Percentiles rank a stretch among this genome's conserved stretches.
These are phyloP conservation scores for Leccinum longicurvipes DNA, from an alignment of 768 basidiomycete species.

Conservation along the genomic window DNA sequence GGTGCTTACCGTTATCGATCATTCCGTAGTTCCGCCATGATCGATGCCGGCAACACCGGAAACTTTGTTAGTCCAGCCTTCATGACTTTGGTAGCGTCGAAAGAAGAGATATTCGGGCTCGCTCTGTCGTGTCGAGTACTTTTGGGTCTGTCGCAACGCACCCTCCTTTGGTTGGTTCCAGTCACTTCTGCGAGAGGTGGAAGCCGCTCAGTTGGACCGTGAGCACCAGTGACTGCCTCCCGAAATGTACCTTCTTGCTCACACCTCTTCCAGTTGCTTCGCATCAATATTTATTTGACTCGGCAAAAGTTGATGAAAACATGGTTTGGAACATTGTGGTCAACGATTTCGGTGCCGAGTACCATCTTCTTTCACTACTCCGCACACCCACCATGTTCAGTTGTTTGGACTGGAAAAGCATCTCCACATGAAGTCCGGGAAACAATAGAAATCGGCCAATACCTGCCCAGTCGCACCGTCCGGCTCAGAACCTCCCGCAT, in stretches of 20 bases:
- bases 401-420: slow-evolving; percentile 83
- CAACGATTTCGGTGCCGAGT: slow-evolving; percentile 80
- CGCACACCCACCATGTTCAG: slow-evolving; percentile 89
- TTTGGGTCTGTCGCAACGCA: slow-evolving; percentile 92
- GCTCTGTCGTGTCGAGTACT: slow-evolving; percentile 87
- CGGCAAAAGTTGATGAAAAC: slow-evolving; percentile 80
- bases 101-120: slow-evolving; percentile 71
- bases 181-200: slow-evolving; percentile 80
- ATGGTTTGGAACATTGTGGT: slow-evolving; percentile 92
- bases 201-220: slow-evolving; percentile 88
- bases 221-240: slow-evolving; percentile 34
- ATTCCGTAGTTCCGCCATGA: too few species aligned
- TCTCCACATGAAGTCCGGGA: slow-evolving; percentile 72
- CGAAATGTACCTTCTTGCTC: slow-evolving; percentile 6
- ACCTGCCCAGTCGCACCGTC: slow-evolving; percentile 73
- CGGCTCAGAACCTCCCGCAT: slow-evolving; percentile 61
- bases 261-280: slow-evolving; percentile 63
- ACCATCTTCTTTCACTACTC: slow-evolving; percentile 86
- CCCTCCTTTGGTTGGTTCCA: slow-evolving; percentile 99
- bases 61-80: too few species aligned
- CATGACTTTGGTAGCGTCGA: slow-evolving; percentile 96
- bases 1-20: too few species aligned
- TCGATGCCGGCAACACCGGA: too few species aligned
- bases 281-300: slow-evolving; percentile 88
- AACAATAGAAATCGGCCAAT: slow-evolving; percentile 79